phyloP scores from a whole-genome alignment of 129 eudicot genomes.

The carrot (Daucus carota) region DNA sequence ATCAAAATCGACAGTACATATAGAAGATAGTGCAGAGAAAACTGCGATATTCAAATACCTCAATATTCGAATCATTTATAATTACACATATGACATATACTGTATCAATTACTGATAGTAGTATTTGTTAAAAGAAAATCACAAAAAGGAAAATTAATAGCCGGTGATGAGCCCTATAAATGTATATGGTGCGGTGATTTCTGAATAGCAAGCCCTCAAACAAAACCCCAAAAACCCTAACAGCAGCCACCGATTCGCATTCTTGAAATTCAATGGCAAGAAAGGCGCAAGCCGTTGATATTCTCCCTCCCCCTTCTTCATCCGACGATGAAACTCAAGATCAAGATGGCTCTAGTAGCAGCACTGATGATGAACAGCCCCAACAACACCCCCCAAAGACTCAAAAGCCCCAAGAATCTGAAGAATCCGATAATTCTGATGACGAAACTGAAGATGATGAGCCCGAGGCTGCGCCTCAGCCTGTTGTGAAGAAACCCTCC shows the following conservation, averaged over 20 bases:
- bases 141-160: too few relatives aligned
- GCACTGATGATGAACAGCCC: not conserved
- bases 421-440: not conserved
- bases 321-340: not conserved
- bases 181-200: not conserved
- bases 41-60: too few relatives aligned
- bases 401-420: not conserved
- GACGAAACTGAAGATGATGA: not conserved
- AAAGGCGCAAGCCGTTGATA: not conserved
- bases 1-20: too few relatives aligned
- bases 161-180: not conserved
- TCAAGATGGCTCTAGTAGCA: not conserved
- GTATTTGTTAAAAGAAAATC: too few relatives aligned
- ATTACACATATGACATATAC: too few relatives aligned
- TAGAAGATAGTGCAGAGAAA: too few relatives aligned
- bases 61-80: too few relatives aligned
- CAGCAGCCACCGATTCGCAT: not conserved
- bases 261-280: not conserved
- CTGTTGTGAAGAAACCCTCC: not conserved
- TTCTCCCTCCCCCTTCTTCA: not conserved
- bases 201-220: too few relatives aligned
- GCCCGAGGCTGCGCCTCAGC: not conserved
- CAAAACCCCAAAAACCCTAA: not conserved
- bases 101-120: too few relatives aligned
- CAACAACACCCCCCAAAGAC: not conserved